Percentiles rank a stretch among this genome's conserved stretches.
These are phyloP conservation scores for Cucurbita moschata DNA, from an alignment of 306 rosid species.

Conservation along the genomic window DNA sequence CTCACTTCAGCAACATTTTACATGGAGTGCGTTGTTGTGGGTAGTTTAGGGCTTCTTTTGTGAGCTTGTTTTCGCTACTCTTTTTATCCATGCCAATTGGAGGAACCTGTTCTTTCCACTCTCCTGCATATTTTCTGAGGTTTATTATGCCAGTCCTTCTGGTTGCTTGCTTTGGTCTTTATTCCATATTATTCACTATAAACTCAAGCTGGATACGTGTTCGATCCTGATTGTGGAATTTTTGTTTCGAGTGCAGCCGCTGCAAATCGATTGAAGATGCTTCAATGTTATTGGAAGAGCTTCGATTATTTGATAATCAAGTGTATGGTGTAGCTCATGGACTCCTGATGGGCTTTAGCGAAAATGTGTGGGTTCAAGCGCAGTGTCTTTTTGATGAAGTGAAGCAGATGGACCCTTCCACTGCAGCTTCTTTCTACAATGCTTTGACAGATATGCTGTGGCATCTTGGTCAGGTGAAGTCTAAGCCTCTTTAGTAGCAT, in stretches of 20 bases:
- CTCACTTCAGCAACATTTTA: not conserved
- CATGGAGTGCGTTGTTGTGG: not conserved
- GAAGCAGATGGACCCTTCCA: slow-evolving; percentile 70
- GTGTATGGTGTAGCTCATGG: slow-evolving; percentile 92
- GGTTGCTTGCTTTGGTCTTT: not conserved
- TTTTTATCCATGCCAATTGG: not conserved
- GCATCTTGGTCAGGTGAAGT: slow-evolving; percentile 87
- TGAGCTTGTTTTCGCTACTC: too few species aligned
- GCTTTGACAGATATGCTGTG: slow-evolving; percentile 95
- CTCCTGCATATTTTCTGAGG: not conserved
- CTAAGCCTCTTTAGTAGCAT: not conserved
- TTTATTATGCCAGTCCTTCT: not conserved
- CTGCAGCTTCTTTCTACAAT: slow-evolving; percentile 85
- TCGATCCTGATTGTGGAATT: slow-evolving; percentile 9
- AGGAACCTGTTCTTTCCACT: not conserved
- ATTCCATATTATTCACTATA: not conserved
- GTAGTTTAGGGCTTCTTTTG: not conserved
- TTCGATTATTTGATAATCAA: slow-evolving; percentile 63
- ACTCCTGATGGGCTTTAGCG: slow-evolving; percentile 65
- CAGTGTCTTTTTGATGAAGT: slow-evolving; percentile 68
- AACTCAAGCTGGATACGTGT: not conserved
- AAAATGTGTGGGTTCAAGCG: slow-evolving; percentile 59
- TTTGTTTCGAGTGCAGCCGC: slow-evolving; percentile 40
- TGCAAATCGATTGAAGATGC: slow-evolving; percentile 74
- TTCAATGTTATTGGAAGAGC: slow-evolving; percentile 72